Percentiles rank a stretch among this genome's conserved stretches.
Evolutionary conservation across 2,329 filamentous ascomycete genomes (phyloP).

Genomic region (Ceratocystis cubensis): DNA sequence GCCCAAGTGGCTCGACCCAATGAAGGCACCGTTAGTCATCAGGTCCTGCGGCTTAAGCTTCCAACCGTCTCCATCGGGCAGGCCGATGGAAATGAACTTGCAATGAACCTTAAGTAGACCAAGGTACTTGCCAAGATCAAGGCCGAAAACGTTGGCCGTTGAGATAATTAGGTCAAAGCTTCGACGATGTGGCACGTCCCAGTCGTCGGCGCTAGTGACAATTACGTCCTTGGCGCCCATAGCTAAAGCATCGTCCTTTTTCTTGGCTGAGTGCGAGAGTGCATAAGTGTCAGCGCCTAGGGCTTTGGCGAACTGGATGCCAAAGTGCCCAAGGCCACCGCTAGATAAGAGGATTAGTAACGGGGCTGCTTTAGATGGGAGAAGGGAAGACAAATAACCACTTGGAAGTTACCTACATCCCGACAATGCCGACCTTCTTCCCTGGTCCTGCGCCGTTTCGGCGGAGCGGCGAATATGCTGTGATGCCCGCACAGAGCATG

Average conservation of each 20-base stretch:
- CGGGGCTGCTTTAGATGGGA: not conserved
- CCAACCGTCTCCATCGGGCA: slow-evolving; percentile 65
- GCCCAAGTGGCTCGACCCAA: slow-evolving; percentile 59
- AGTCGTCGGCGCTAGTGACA: slow-evolving; percentile 40
- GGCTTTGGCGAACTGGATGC: slow-evolving; percentile 52
- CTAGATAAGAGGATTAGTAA: not conserved
- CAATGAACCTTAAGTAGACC: slow-evolving; percentile 70
- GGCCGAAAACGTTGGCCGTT: slow-evolving; percentile 54
- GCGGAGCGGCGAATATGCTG: slow-evolving; percentile 62
- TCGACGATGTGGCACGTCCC: slow-evolving; percentile 39
- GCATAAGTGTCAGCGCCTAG: slow-evolving; percentile 44
- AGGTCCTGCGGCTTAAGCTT: slow-evolving; percentile 62
- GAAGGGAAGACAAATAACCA: not conserved
- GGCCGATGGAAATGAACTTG: slow-evolving; percentile 64
- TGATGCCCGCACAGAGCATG: slow-evolving; percentile 74
- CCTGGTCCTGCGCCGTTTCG: slow-evolving; percentile 60
- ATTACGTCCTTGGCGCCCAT: slow-evolving; percentile 47
- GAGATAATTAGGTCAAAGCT: slow-evolving; percentile 62
- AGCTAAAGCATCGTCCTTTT: slow-evolving; percentile 41
- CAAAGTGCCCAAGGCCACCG: slow-evolving; percentile 59
- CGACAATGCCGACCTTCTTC: slow-evolving; percentile 61
- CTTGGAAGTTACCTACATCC: slow-evolving; percentile 31
- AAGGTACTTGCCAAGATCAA: slow-evolving; percentile 60
- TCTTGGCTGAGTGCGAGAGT: slow-evolving; percentile 43
- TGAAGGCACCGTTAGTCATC: slow-evolving; percentile 59